Evolutionary conservation across 2,329 filamentous ascomycete species (phyloP).

Genomic region (Cytospora leucostoma): DNA sequence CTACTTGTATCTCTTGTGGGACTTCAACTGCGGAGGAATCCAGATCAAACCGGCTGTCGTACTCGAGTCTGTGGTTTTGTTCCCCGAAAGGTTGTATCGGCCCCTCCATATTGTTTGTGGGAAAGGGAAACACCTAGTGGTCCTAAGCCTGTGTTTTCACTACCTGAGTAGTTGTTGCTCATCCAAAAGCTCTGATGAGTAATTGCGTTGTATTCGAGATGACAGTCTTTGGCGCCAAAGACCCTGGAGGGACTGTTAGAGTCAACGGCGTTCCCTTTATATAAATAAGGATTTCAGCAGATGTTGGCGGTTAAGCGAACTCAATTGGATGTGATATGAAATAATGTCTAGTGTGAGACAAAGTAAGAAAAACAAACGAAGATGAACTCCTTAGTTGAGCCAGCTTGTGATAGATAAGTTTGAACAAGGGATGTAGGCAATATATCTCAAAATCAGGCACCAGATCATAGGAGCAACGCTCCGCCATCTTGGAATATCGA

Average conservation of each 20-base stretch:
- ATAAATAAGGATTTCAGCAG: neutral
- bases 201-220: neutral
- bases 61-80: neutral
- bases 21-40: slow-evolving; percentile 1
- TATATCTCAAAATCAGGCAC: slow-evolving; percentile 6
- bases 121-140: neutral
- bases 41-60: neutral
- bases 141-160: neutral
- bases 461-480: neutral
- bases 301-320: neutral
- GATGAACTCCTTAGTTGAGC: slow-evolving; percentile 9
- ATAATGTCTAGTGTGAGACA: neutral
- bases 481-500: slow-evolving; percentile 6
- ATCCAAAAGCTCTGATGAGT: neutral
- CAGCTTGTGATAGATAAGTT: slow-evolving; percentile 15
- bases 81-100: neutral
- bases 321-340: neutral
- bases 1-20: neutral
- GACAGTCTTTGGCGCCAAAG: neutral
- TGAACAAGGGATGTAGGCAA: neutral
- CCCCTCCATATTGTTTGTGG: slow-evolving; percentile 9
- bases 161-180: neutral
- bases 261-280: neutral
- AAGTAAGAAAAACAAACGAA: slow-evolving; percentile 7
- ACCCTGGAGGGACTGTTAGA: neutral